Evolutionary conservation across 2,329 filamentous ascomycete genomes (phyloP).

Genomic region (Paraphoma chrysanthemicola): DNA sequence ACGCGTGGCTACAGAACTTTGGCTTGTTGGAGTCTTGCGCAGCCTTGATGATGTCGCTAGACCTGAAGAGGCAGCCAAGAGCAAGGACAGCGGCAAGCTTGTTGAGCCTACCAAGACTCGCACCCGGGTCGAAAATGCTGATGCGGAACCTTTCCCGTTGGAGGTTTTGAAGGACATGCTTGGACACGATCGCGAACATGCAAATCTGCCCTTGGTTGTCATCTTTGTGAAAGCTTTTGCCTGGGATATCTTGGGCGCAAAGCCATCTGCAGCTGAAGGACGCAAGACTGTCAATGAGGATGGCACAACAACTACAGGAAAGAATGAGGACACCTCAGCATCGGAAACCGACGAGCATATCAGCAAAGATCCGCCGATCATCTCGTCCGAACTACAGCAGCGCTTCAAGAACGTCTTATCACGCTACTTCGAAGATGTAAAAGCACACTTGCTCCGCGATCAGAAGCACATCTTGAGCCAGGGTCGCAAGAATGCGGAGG

Average conservation of each 20-base stretch:
- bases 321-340: slow-evolving; percentile 59
- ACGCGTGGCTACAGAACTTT: slow-evolving; percentile 91
- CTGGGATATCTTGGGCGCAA: slow-evolving; percentile 92
- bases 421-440: slow-evolving; percentile 93
- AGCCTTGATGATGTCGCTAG: slow-evolving; percentile 76
- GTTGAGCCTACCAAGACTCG: slow-evolving; percentile 68
- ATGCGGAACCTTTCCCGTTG: slow-evolving; percentile 89
- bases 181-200: slow-evolving; percentile 90
- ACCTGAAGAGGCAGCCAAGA: slow-evolving; percentile 68
- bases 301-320: slow-evolving; percentile 68
- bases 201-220: slow-evolving; percentile 88
- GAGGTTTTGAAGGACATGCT: slow-evolving; percentile 98
- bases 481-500: slow-evolving; percentile 93
- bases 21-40: slow-evolving; percentile 87
- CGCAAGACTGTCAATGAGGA: slow-evolving; percentile 85
- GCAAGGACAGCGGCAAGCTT: slow-evolving; percentile 63
- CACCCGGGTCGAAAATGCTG: slow-evolving; percentile 66
- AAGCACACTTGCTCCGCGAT: slow-evolving; percentile 84
- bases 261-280: slow-evolving; percentile 73
- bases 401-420: slow-evolving; percentile 85
- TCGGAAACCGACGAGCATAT: slow-evolving; percentile 60
- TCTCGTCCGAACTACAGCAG: slow-evolving; percentile 77
- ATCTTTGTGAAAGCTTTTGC: slow-evolving; percentile 95
- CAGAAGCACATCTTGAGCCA: slow-evolving; percentile 88
- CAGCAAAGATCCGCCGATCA: slow-evolving; percentile 74